Conservation (phyloP, 2,329 filamentous ascomycete species). For the Claviceps spartinae region DNA sequence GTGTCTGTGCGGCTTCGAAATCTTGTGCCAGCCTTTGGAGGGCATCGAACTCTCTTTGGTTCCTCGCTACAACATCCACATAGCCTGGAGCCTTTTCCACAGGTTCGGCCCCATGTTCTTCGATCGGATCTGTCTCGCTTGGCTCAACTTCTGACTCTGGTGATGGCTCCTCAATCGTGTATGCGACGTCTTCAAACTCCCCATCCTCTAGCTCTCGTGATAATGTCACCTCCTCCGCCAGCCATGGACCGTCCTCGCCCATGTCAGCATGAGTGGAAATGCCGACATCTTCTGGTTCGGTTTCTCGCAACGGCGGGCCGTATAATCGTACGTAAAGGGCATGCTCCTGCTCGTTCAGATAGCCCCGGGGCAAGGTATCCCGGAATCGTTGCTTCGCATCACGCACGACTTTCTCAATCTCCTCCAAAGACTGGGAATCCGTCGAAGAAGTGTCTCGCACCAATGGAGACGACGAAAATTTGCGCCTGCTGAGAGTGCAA, state of each 20-base stretch:
- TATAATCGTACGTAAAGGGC: conserved; percentile 68
- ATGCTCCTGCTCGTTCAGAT: conserved; percentile 58
- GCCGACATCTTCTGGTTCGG: conserved; percentile 44
- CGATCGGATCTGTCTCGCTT: conserved; percentile 4
- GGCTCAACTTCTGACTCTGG: conserved; percentile 4
- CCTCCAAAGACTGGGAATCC: conserved; percentile 10
- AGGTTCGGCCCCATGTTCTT: conserved; percentile 13
- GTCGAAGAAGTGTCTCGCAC: conserved; percentile 10
- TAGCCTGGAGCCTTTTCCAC: conserved; percentile 22
- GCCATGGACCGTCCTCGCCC: conserved; percentile 11
- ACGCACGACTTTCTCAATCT: conserved; percentile 52
- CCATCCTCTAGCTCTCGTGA: conserved; percentile 43
- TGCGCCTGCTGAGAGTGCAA: conserved; percentile 8
- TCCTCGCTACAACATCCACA: conserved; percentile 36
- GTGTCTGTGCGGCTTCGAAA: conserved; percentile 33
- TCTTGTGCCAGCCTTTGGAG: conserved; percentile 43
- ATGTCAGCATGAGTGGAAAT: conserved; percentile 28
- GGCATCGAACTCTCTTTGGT: conserved; percentile 39
- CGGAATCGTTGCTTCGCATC: conserved; percentile 63
- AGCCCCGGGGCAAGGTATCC: conserved; percentile 58
- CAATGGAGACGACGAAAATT: conserved; percentile 17
- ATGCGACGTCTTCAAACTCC: conserved; percentile 47
- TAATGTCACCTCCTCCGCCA: conserved; percentile 28
- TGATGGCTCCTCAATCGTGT: conserved; percentile 16
- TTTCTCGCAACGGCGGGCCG: conserved; percentile 56